Evolutionary conservation across 768 basidiomycete genomes (phyloP).

Genomic region (Cystofilobasidium bisporidii): DNA sequence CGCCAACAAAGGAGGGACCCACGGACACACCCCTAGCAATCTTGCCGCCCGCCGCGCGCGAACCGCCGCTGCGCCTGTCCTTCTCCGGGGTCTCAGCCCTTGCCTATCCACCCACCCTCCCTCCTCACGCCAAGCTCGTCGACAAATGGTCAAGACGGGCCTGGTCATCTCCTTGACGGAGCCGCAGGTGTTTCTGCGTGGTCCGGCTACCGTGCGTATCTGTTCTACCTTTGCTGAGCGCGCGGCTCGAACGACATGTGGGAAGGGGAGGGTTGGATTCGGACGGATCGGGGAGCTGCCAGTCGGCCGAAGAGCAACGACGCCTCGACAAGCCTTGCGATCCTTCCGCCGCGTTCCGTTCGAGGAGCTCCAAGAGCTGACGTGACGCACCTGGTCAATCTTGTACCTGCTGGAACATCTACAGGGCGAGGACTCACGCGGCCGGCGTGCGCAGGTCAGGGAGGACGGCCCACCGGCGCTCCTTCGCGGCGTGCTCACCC

Average conservation of each 20-base stretch:
- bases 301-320: too few species aligned
- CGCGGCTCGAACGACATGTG: too few species aligned
- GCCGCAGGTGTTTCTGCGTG: conserved; percentile 60
- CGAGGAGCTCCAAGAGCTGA: neutral
- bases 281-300: too few species aligned
- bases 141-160: conserved; percentile 21
- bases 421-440: conserved; percentile 38
- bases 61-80: too few species aligned
- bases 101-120: neutral
- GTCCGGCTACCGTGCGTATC: conserved; percentile 31
- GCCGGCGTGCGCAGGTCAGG: conserved; percentile 35
- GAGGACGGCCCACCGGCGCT: conserved; percentile 49
- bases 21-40: too few species aligned
- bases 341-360: neutral
- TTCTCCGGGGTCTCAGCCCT: neutral
- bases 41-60: too few species aligned
- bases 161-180: conserved; percentile 53
- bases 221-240: too few species aligned
- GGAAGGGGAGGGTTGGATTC: too few species aligned
- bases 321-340: too few species aligned
- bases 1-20: too few species aligned
- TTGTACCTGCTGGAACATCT: neutral
- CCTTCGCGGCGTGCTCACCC: conserved; percentile 56
- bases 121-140: neutral
- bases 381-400: too few species aligned